These are phyloP conservation scores for Leccinum solheimii DNA, from an alignment of 1,284 basidiomycete genomes.

Conservation along the genomic window DNA sequence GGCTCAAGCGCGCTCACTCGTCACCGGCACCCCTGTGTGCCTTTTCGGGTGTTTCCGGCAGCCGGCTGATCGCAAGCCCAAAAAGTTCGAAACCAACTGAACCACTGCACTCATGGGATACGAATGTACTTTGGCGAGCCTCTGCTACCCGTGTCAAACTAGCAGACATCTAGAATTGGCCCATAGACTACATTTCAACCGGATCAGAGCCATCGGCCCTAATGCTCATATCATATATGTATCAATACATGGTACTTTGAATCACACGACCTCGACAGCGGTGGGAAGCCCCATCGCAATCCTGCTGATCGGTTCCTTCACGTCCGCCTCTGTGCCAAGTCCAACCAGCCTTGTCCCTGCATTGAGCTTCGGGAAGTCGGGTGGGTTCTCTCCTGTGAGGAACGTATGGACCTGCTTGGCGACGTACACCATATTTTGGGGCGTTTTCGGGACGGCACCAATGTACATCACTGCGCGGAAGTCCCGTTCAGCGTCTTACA, in stretches of 20 bases:
- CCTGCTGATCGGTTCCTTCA: constrained; percentile 26
- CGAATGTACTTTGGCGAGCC: background rate
- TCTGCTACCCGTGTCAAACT: background rate
- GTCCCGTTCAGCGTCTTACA: background rate
- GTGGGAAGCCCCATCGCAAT: constrained; percentile 34
- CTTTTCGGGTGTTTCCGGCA: background rate
- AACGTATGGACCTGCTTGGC: constrained; percentile 63
- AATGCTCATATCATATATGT: background rate
- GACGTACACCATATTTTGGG: constrained; percentile 62
- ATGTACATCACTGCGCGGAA: constrained; percentile 70
- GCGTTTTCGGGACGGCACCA: constrained; percentile 74
- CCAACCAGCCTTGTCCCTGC: constrained; percentile 19
- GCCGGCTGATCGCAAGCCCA: too few relatives aligned
- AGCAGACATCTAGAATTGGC: too few relatives aligned
- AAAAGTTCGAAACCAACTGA: too few relatives aligned
- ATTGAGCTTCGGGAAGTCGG: constrained; percentile 69
- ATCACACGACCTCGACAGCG: constrained; percentile 20
- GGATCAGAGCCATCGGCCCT: too few relatives aligned
- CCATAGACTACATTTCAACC: too few relatives aligned
- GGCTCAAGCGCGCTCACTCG: too few relatives aligned
- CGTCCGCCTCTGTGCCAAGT: constrained; percentile 25
- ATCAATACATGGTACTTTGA: background rate
- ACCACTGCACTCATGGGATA: background rate
- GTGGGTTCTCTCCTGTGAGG: constrained; percentile 58
- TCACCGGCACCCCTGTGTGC: too few relatives aligned